phyloP scores from a whole-genome alignment of 2,329 filamentous ascomycete species.

The Ceratocystis cubensis region DNA sequence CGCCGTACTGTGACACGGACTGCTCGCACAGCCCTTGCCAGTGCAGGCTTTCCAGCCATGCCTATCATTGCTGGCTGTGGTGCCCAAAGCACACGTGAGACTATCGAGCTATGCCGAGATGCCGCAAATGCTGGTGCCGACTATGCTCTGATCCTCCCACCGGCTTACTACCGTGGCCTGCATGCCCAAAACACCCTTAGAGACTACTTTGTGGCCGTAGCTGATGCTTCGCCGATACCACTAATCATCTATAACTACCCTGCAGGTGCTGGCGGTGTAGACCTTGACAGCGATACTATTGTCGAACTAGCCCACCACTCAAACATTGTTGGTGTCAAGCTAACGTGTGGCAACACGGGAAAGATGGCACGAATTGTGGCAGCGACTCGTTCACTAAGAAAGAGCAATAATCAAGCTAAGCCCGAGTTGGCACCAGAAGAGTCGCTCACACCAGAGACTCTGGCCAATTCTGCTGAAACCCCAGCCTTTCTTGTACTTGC shows the following conservation, averaged over 20 bases:
- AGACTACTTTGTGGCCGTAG: constrained; percentile 50
- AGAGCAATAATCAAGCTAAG: not conserved
- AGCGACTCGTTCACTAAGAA: constrained; percentile 28
- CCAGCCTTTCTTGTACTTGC: constrained; percentile 32
- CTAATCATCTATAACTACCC: constrained; percentile 54
- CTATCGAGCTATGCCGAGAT: constrained; percentile 55
- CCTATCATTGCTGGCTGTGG: constrained; percentile 68
- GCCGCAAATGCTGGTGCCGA: constrained; percentile 58
- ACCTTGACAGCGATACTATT: constrained; percentile 46
- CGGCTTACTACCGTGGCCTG: constrained; percentile 59
- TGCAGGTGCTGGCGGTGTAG: constrained; percentile 42
- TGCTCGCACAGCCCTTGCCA: constrained; percentile 52
- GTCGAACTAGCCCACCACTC: constrained; percentile 38
- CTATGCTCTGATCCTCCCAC: constrained; percentile 63
- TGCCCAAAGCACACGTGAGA: constrained; percentile 60
- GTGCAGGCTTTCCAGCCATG: constrained; percentile 50
- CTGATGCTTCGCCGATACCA: constrained; percentile 45
- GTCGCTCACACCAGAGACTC: not conserved
- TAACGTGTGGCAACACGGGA: constrained; percentile 52
- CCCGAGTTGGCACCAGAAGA: not conserved
- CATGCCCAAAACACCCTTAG: constrained; percentile 41
- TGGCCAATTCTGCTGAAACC: constrained; percentile 13
- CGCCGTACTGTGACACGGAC: constrained; percentile 54
- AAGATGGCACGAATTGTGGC: constrained; percentile 42
- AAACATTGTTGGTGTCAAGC: constrained; percentile 51